Percentiles rank a stretch among this genome's conserved stretches.
Evolutionary conservation across 106 monocot genomes (phyloP).

Genomic region (Amphibolis antarctica): DNA sequence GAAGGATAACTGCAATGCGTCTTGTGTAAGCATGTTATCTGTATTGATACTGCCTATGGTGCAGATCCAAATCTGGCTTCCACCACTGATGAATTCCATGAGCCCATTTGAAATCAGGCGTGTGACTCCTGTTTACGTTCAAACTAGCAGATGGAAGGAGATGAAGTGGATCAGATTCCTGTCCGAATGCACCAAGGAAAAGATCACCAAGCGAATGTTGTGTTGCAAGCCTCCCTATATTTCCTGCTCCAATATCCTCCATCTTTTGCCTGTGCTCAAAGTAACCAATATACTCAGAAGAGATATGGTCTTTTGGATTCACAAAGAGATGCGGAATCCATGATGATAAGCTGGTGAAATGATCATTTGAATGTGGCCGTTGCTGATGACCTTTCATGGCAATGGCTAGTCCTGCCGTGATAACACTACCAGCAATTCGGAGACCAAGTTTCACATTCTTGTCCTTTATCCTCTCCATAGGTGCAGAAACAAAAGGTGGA

Average conservation of each 20-base stretch:
- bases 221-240: constrained; percentile 74
- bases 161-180: constrained; percentile 66
- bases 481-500: constrained; percentile 76
- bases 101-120: constrained; percentile 55
- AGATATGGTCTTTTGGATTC: constrained; percentile 75
- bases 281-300: constrained; percentile 84
- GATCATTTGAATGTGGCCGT: constrained; percentile 22
- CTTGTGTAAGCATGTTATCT: too few relatives aligned
- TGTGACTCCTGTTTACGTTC: constrained; percentile 46
- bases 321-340: constrained; percentile 82
- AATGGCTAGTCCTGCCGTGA: constrained; percentile 72
- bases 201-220: constrained; percentile 65
- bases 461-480: constrained; percentile 72
- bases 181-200: constrained; percentile 54
- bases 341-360: constrained; percentile 38
- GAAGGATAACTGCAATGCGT: too few relatives aligned
- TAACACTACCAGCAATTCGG: constrained; percentile 66
- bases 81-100: constrained; percentile 98
- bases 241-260: constrained; percentile 74
- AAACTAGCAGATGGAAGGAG: constrained; percentile 84
- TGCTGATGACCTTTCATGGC: constrained; percentile 28
- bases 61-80: constrained; percentile 50
- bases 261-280: constrained; percentile 71
- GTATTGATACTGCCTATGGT: constrained; percentile 23
- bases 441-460: constrained; percentile 66